Evolutionary conservation across 2,329 filamentous ascomycete genomes (phyloP), one percentile per base, ranked within the genome.

Genomic region (Colletotrichum spinosum): DNA sequence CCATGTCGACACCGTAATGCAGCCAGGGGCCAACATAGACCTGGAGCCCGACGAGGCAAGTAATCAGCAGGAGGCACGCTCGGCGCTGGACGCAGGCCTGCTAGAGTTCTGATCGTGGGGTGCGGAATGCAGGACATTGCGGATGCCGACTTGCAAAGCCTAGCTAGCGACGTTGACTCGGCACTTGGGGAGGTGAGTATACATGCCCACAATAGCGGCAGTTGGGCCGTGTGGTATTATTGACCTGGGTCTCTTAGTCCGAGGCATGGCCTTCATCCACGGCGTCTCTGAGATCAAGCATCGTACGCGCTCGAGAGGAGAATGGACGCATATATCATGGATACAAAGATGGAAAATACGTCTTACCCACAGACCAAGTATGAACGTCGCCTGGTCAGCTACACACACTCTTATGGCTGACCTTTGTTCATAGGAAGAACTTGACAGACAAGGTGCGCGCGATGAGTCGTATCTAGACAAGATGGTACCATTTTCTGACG

Each of bases 311-410:
- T 3, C 71, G 71, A 37, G 71, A 75, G 52, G 76, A 79, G 55
- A 79, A 80, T 52, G 78, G 78, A 33, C 72, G 78, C 15, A 74
- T 75, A 53, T 80, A 80, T 57, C 78, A 79, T 57, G 74, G 72
- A 8, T 79, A 76, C 68, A 77, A 77, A 60, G 75, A 76, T 17
- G 77, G 77, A n/a, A 73, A 75, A 57, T 80, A 80, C 48, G 69
- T 75, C 1, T 69, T 79, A 63, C 77, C 78, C 8, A 79, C 75
- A 25, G 78, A 80, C 52, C 76, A 80, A 66, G 73, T 74, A 59
- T 58, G 69, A 33, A 4, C 12, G n/a, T n/a, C 25, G 11, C 2
- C 49, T n/a, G 15, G 6, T 35, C 10, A 6, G 6, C 42, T 9
- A 3, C 38, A 41, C 38, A 4, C 38, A n/a, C 34, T 42, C 37